phyloP scores from a whole-genome alignment of 2,329 filamentous ascomycete genomes.

The Venturia oleaginea region DNA sequence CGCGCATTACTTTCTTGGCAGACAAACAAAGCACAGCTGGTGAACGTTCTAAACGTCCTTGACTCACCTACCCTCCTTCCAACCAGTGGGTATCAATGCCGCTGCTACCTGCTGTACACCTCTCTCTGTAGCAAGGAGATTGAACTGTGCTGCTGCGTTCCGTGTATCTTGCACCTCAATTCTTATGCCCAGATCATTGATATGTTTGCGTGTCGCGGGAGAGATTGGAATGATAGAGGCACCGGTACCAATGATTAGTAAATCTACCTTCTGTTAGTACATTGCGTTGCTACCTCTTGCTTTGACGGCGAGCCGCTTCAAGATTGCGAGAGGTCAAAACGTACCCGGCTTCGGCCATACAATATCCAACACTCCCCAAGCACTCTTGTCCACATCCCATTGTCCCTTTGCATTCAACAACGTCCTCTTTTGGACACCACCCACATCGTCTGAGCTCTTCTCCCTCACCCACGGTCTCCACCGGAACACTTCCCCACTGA shows the following conservation, averaged over 20 bases:
- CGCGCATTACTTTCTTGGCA: neutral
- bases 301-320: neutral
- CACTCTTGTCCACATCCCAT: slow-evolving; percentile 62
- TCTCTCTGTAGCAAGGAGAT: slow-evolving; percentile 86
- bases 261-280: slow-evolving; percentile 45
- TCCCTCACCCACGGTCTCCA: slow-evolving; percentile 72
- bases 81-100: slow-evolving; percentile 77
- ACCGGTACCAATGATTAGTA: slow-evolving; percentile 83
- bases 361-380: slow-evolving; percentile 66
- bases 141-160: slow-evolving; percentile 92
- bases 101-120: slow-evolving; percentile 79
- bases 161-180: slow-evolving; percentile 86
- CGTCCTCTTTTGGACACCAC: slow-evolving; percentile 26
- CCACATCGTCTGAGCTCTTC: slow-evolving; percentile 26
- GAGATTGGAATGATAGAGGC: slow-evolving; percentile 66
- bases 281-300: neutral
- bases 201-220: slow-evolving; percentile 59
- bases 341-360: slow-evolving; percentile 84
- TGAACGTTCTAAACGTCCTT: neutral
- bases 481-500: slow-evolving; percentile 77
- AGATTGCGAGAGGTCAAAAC: slow-evolving; percentile 22
- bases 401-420: slow-evolving; percentile 71
- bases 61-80: slow-evolving; percentile 37
- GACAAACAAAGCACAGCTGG: neutral
- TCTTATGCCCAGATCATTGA: slow-evolving; percentile 71